Base-by-base conservation (phyloP, 2,329 filamentous ascomycete species). In the Cytospora piceicola region DNA sequence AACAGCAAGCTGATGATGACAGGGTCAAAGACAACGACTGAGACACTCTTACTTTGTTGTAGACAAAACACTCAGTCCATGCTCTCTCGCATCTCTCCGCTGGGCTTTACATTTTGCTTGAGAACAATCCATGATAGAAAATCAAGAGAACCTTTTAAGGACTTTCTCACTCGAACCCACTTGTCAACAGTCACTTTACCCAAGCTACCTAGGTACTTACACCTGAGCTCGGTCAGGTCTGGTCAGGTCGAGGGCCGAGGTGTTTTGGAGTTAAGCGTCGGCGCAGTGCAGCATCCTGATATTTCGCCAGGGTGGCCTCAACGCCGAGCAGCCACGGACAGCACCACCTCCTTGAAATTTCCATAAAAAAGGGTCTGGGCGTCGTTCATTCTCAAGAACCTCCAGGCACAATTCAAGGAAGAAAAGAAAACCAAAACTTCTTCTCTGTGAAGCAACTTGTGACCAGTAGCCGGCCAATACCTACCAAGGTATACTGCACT, bases 281-380 rank as follows among this genome's bases (percentile, higher is more conserved):
- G 34, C 55, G 62, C 39, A 46, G 29, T 34, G 62, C 39, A 53
- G 51, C 61, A 39, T 64, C 61, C 64, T 67, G 64, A 57, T 67
- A 67, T 64, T 63, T 61, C 56, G 67, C 67, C 67, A 68, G 67
- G 58, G 64, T 68, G 67, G 64, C 67, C 67, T 67, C 54, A 67
- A 65, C 61, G 22, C 24, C 36, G 17, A 24, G 36, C n/a, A 22
- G 22, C 22, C 59, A 58, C 46, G 24, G 22, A 32, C 59, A 58
- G 12, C 54, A 67, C 46, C n/a, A 22, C 27, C 46, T 22, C 11
- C 58, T 62, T 42, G 36, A 34, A 58, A 61, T 46, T 36, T 34
- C 24, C 60, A 57, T 36, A 51, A 63, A 57, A 49, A 27, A 46
- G 34, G 12, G n/a, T 24, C 46, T 24, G 11, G 46, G 22, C n/a